Base-by-base conservation (phyloP, 2,329 filamentous ascomycete species). In the Penicillium hesseltinei region DNA sequence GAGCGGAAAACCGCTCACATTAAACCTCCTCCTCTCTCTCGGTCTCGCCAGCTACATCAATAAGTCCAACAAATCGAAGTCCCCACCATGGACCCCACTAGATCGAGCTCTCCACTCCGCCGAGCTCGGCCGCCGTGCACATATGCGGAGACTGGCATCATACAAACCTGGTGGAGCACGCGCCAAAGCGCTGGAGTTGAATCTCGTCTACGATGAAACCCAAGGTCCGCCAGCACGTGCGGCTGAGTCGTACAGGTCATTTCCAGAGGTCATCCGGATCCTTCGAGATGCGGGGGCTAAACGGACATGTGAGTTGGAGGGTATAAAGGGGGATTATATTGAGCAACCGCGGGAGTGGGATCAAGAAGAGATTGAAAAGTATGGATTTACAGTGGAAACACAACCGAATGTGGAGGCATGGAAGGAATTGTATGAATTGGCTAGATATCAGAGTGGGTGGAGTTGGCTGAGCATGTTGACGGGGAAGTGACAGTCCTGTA, bases 81-180 rank as follows among this genome's bases (percentile, higher is more conserved):
- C 52, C 2, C 57, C 59, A 15, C 49, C 57, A 8, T 33, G 45
- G 35, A 67, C 65, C 1, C 54, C 61, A 7, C 48, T 69, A 10
- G 67, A 69, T 27, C 43, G 54, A 17, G 64, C 66, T n/a, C 61
- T 69, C 9, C 49, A 60, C 13, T 54, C 44, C 3, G 65, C 59
- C 5, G 62, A 61, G 31, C 5, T 51, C 5, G 64, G 61, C n/a
- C 64, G 66, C 13, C 61, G 62, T 23, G 38, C 33, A 7, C 64
- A 68, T 44, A 58, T 69, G 19, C 49, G 59, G 3, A 53, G 47
- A 17, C 52, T 69, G 10, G 61, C 62, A 21, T 55, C 54, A 1
- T 66, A 66, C 39, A 63, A 60, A 29, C 36, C 56, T 0, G 62
- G 56, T 4, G 29, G 52, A 17, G 43, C 61, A 9, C 60, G 65